Percentiles rank a stretch among this genome's conserved stretches.
Conservation (phyloP, 495 filamentous ascomycete species). For the Oleoguttula mirabilis region DNA sequence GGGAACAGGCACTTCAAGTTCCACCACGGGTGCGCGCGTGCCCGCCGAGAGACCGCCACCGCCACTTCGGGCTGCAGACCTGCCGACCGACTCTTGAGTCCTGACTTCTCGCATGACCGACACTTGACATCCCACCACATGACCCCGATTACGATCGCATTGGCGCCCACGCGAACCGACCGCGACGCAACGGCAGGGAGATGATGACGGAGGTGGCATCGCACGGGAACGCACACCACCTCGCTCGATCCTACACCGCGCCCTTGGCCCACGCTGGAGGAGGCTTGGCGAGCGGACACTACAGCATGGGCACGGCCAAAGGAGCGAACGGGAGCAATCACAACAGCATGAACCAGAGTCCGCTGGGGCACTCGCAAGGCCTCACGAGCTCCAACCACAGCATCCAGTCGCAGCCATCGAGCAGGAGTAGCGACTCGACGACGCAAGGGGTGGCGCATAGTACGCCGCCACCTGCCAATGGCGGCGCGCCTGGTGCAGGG, state of each 20-base stretch:
- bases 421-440: conserved; percentile 29
- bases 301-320: no score
- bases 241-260: background rate
- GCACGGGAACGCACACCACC: background rate
- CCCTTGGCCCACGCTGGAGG: no score
- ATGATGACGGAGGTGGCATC: background rate
- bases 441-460: conserved; percentile 28
- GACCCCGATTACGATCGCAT: no score
- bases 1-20: no score
- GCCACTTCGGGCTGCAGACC: no score
- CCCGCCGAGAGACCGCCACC: no score
- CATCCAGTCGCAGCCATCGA: conserved; percentile 27
- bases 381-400: conserved; percentile 24
- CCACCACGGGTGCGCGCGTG: no score
- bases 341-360: background rate
- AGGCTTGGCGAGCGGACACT: no score
- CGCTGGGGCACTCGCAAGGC: conserved; percentile 1
- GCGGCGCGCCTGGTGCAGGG: background rate
- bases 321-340: background rate
- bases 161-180: no score
- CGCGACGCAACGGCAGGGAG: background rate
- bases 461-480: conserved; percentile 17
- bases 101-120: no score
- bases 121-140: no score
- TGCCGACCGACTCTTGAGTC: no score